Evolutionary conservation across 2,329 filamentous ascomycete genomes (phyloP), one percentile per base, ranked within the genome.

Genomic region (Coniella lustricola): DNA sequence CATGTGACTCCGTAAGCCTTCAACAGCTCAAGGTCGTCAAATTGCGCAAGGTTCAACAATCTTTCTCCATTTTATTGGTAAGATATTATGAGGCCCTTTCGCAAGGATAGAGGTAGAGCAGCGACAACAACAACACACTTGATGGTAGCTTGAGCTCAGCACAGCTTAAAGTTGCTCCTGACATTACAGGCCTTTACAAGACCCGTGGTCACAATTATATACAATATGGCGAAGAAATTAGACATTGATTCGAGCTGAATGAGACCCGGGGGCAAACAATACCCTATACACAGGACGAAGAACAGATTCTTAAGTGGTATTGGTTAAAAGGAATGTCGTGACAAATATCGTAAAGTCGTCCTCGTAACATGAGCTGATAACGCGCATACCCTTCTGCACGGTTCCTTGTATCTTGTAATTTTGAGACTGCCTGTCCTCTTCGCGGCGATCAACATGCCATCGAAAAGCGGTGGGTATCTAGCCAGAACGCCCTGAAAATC

Each of bases 401-500:
- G n/a, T 52, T 29, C 47, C 25, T 51, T 48, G 46, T 36, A n/a
- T 36, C 13, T 40, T 36, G 40, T 48, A 38, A 17, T 36, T 42
- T 41, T 20, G 40, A 32, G 38, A 41, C 8, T 25, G 3, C 25
- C 36, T 34, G 20, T 50, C 42, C 40, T 22, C 25, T 44, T 17
- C 44, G 43, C 39, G 39, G 35, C 35, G 32, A 21, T 34, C 39
- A 44, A 37, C 29, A 34, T 35, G 43, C 45, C 43, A 36, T 43
- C 29, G 34, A 31, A 46, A 40, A 42, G n/a, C 35, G 45, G 38
- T 52, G 50, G 47, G 55, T 59, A 54, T 54, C 54, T 46, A 58
- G 54, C 55, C 52, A 58, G 55, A 57, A 51, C 50, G 44, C 49
- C 35, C 44, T 43, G 49, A 48, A 56, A 58, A 55, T 55, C 16